Base-by-base conservation (phyloP, 140 eudicot species). In the Flaveria floridana region DNA sequence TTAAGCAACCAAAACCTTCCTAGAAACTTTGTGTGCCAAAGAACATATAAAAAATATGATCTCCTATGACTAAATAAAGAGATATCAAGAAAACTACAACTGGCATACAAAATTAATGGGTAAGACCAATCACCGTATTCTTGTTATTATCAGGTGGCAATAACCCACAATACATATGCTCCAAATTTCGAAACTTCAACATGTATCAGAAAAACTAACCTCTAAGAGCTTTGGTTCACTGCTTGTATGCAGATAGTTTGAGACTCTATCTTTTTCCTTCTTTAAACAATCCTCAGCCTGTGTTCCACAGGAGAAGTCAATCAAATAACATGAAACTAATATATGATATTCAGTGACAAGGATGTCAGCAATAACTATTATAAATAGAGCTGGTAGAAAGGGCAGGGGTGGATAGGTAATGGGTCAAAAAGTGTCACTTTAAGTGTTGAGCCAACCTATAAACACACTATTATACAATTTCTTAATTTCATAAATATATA, bases 251-350 rank as follows among this genome's bases (percentile, higher is more conserved):
- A 91, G 63, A 86, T 91, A 91, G 74, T 86, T 82, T 86, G 83
- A 55, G 2, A 88, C 97, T 68, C 92, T 74, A 7, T 91, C 95
- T 77, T 83, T 86, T 78, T 91, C 95, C 79, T 80, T 86, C 48
- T 68, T 88, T 77, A 91, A 85, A 71, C 87, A 91, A 26, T 91
- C 97, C 65, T 91, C 97, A 2, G 87, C 88, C 97, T 88, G 77
- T 55, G 26, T 79, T 64, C 57, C 61, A 80, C n/a, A 25, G 20
- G 6, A 3, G 19, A 69, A 58, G 15, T 50, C 28, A 4, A 14
- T 39, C 65, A 68, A 69, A 74, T 10, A 63, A 71, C 34, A 28
- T 21, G 2, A 52, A 69, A 73, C 51, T 34, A 42, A 26, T 23
- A 8, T 73, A 72, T 15, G 44, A 10, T 52, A 64, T 25, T 21